Conservation (phyloP, 805 yeast genomes). For the Zygosaccharomyces gambellarensis region DNA sequence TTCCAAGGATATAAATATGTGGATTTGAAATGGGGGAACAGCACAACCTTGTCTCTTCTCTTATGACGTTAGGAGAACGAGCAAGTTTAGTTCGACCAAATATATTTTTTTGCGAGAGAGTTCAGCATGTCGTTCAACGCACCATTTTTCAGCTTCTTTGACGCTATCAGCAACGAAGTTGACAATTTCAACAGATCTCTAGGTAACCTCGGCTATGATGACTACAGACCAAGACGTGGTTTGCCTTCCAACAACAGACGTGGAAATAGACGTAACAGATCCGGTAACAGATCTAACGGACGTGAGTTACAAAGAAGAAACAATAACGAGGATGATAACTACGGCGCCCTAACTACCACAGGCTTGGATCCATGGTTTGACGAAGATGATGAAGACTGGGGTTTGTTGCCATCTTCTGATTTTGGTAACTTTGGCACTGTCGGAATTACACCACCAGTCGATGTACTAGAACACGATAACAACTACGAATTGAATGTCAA, state of each 20-base stretch:
- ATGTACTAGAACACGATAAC: constrained; percentile 42
- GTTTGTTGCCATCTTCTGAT: constrained; percentile 24
- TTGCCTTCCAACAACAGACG: constrained; percentile 6
- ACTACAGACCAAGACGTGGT: constrained; percentile 21
- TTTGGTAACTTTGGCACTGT: not conserved
- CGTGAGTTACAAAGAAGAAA: constrained; percentile 2
- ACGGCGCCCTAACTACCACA: constrained; percentile 16
- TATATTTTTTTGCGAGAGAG: not conserved
- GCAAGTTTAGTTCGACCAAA: not conserved
- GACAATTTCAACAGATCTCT: constrained; percentile 36
- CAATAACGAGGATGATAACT: constrained; percentile 9
- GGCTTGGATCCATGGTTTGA: constrained; percentile 17
- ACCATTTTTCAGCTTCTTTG: constrained; percentile 44
- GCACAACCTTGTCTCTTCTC: too few relatives aligned
- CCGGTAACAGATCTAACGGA: not conserved
- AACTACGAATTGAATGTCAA: constrained; percentile 41
- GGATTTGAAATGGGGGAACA: too few relatives aligned
- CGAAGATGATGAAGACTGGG: constrained; percentile 17
- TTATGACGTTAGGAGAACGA: not conserved
- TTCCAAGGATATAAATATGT: not conserved
- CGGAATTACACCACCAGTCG: constrained; percentile 40
- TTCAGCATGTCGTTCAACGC: constrained; percentile 33
- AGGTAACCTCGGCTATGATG: constrained; percentile 26
- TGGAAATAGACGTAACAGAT: not conserved
- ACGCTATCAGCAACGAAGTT: constrained; percentile 41